Base-by-base conservation (phyloP, 495 filamentous ascomycete genomes). In the Aspergillus indologenus region DNA sequence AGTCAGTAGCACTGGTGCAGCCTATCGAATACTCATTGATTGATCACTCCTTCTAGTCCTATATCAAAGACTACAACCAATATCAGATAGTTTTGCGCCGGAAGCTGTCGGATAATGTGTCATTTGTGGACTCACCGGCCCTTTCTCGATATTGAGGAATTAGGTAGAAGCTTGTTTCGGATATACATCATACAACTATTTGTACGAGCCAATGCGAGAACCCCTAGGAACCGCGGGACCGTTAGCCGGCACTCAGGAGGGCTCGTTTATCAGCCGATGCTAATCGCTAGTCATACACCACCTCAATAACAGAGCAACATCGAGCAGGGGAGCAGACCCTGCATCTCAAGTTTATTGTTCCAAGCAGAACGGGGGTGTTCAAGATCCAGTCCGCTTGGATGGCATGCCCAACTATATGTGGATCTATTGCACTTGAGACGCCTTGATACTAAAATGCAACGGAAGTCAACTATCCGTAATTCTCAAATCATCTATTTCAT, bases 231-330 rank as follows among this genome's bases (percentile, higher is more conserved):
- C 44, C 26, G 31, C 23, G 54, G 15, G 34, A 17, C 8, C 47
- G 22, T 29, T 26, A 22, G 53, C n/a, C 31, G 47, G 29, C 17
- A 23, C 18, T 34, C 34, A 49, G 12, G 50, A 34, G 46, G 24
- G n/a, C 18, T 44, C 12, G 5, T 14, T 31, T 34, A 9, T 7
- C 5, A 50, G 31, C 15, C 18, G 12, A 40, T 21, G 34, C 45
- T 43, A 14, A 57, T 57, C 29, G 45, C 29, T 50, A 50, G 21
- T 11, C 45, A 50, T 57, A 45, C 55, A 44, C 49, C 29, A 23
- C 43, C 8, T 24, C 15, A 26, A 47, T 50, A 43, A n/a, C 54
- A 23, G 40, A 49, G 26, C 21, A 43, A 49, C 31, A 48, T 18
- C 24, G 45, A 12, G 14, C 45, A 50, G 18, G 48, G 23, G 40